Evolutionary conservation across 2,329 filamentous ascomycete species (phyloP), one percentile per base, ranked within the genome.

Genomic region (Fusarium verticillioides): DNA sequence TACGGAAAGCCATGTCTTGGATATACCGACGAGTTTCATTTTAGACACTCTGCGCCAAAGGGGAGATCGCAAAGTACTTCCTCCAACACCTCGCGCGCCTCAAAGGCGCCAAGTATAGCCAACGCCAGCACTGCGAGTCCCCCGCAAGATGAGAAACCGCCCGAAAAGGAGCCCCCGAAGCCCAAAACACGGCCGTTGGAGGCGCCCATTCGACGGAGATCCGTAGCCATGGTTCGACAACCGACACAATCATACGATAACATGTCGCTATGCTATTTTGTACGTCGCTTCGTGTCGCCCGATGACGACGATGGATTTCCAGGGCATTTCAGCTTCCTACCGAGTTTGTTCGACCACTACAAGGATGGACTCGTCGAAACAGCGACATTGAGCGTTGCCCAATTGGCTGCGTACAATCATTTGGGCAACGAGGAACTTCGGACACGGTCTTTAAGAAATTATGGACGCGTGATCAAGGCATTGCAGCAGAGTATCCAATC

Each of bases 11-110:
- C 76, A 3, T 82, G 80, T 28, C 75, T 77, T 5, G 80, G 80
- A 50, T 82, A 82, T 60, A 81, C 80, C 19, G 80, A 82, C 60
- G 77, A 80, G 65, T 82, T 82, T 56, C 79, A 82, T 36, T 82
- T 82, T 66, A 76, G 80, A 30, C 73, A 79, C 64, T 72, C 69
- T 8, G 44, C 52, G 7, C 64, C 49, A 3, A 74, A 74, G 19
- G n/a, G 32, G 2, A 59, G 57, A 13, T 37, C 53, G 21, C 40
- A 70, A 4, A 71, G 32, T 16, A 13, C 42, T 11, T 47, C 70
- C 0, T 44, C 59, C 6, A 32, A 7, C 7, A 13, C 39, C 28
- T 34, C 62, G 12, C 21, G n/a, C n/a, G 11, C 53, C 9, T 21
- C 40, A 5, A 36, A 60, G 12, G 32, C 56, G 19, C 42, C 43